Evolutionary conservation across 2,329 filamentous ascomycete genomes (phyloP).

Genomic region (Fusarium virguliforme): DNA sequence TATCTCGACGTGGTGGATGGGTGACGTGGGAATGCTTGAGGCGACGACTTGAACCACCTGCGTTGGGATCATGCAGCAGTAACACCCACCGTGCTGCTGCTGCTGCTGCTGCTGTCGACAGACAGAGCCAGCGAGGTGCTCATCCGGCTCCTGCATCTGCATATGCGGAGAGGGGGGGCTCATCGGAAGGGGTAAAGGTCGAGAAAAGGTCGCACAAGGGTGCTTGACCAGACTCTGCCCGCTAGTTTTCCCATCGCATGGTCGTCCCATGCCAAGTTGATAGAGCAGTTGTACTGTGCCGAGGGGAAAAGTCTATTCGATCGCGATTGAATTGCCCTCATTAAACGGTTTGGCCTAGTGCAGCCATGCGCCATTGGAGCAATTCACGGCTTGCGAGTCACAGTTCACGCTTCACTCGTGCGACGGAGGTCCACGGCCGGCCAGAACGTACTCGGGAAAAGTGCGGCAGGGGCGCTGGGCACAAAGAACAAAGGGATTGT

Average conservation of each 20-base stretch:
- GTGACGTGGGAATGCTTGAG: conserved; percentile 31
- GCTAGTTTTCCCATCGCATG: conserved; percentile 44
- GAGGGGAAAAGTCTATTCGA: conserved; percentile 45
- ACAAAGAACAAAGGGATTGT: conserved; percentile 28
- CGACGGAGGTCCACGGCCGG: conserved; percentile 31
- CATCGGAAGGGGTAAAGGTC: conserved; percentile 42
- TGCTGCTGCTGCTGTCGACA: neutral
- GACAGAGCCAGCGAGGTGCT: conserved; percentile 27
- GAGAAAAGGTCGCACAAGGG: conserved; percentile 44
- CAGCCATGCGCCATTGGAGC: conserved; percentile 37
- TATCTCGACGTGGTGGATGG: conserved; percentile 31
- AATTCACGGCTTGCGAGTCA: conserved; percentile 47
- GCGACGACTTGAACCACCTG: conserved; percentile 27
- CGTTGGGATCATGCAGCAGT: conserved; percentile 41
- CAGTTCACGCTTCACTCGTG: conserved; percentile 36
- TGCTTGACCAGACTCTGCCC: conserved; percentile 21
- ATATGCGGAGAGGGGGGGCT: conserved; percentile 38
- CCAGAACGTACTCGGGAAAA: conserved; percentile 32
- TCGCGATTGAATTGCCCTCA: conserved; percentile 47
- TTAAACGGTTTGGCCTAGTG: conserved; percentile 49
- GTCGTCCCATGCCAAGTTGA: conserved; percentile 41
- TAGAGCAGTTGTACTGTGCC: conserved; percentile 46
- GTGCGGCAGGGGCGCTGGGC: conserved; percentile 32
- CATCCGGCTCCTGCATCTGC: conserved; percentile 44
- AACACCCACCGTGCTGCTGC: conserved; percentile 40